Conservation (phyloP, 331 rosid species). For the Acacia pycnantha region DNA sequence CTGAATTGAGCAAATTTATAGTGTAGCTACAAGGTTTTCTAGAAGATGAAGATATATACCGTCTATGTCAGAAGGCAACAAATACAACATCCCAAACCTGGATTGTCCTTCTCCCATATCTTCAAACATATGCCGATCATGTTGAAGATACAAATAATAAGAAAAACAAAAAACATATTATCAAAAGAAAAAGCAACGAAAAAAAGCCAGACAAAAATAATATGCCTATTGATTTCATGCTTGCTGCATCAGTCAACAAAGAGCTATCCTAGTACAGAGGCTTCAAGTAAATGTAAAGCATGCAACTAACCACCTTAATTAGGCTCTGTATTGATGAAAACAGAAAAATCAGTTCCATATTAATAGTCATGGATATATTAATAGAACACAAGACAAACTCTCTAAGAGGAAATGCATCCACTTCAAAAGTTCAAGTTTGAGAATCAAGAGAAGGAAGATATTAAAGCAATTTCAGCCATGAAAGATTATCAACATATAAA, state of each 20-base stretch:
- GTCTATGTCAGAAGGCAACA: conserved; percentile 22
- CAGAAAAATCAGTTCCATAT: background rate
- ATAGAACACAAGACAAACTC: background rate
- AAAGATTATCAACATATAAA: background rate
- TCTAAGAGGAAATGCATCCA: background rate
- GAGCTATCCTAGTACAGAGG: background rate
- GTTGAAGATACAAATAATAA: background rate
- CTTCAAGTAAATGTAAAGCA: background rate
- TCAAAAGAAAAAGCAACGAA: background rate
- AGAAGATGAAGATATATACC: background rate
- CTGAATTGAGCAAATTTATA: conserved; percentile 30
- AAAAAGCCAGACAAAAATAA: background rate
- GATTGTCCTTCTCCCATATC: conserved; percentile 15
- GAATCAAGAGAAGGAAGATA: background rate
- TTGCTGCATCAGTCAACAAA: background rate
- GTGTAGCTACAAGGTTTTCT: background rate
- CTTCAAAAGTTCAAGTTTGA: background rate
- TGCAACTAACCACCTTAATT: background rate
- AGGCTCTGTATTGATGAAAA: background rate
- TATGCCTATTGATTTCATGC: background rate
- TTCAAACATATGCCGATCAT: conserved; percentile 15
- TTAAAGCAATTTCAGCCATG: background rate
- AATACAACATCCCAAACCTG: conserved; percentile 30
- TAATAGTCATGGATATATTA: background rate
- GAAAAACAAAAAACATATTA: background rate